These are phyloP conservation scores for Sarocladiaceae sp. DNA, from an alignment of 2,329 filamentous ascomycete genomes.

Conservation along the genomic window DNA sequence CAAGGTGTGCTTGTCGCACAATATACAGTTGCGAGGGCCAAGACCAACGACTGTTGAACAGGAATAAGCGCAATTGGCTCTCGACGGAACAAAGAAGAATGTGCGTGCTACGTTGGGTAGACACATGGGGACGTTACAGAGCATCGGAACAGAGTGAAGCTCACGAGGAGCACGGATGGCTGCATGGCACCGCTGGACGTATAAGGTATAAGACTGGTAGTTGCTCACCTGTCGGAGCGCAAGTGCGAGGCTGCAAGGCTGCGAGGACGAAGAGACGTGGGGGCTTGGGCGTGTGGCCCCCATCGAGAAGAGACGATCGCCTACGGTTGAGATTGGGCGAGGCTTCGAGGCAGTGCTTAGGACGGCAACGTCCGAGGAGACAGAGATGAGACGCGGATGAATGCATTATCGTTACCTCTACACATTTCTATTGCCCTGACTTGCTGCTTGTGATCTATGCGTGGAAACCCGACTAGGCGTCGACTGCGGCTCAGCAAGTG, in stretches of 20 bases:
- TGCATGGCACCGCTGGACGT: not conserved
- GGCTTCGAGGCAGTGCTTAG: conserved; percentile 7
- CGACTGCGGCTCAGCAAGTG: not conserved
- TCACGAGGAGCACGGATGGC: not conserved
- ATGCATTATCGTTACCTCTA: conserved; percentile 1
- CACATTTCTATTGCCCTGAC: not conserved
- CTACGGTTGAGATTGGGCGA: not conserved
- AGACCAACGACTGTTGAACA: not conserved
- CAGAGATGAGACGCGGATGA: conserved; percentile 8
- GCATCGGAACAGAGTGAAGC: conserved; percentile 8
- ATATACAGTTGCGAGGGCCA: not conserved
- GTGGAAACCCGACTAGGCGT: not conserved
- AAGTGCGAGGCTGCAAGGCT: not conserved
- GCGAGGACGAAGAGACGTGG: conserved; percentile 1
- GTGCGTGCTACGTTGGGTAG: conserved; percentile 10
- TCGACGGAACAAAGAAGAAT: not conserved
- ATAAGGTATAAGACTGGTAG: not conserved
- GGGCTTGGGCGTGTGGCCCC: conserved; percentile 4
- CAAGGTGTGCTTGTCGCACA: too few species aligned
- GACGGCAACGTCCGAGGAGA: conserved; percentile 5
- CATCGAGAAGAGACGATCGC: conserved; percentile 7
- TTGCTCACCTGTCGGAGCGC: conserved; percentile 1
- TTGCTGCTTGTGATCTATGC: not conserved
- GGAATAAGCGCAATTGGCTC: conserved; percentile 5
- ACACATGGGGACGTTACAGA: conserved; percentile 7